A percentile compares a stretch with the other conserved stretches of the same genome.
Evolutionary conservation across 139 green algal species (phyloP).

Genomic region (Chloropicon primus): DNA sequence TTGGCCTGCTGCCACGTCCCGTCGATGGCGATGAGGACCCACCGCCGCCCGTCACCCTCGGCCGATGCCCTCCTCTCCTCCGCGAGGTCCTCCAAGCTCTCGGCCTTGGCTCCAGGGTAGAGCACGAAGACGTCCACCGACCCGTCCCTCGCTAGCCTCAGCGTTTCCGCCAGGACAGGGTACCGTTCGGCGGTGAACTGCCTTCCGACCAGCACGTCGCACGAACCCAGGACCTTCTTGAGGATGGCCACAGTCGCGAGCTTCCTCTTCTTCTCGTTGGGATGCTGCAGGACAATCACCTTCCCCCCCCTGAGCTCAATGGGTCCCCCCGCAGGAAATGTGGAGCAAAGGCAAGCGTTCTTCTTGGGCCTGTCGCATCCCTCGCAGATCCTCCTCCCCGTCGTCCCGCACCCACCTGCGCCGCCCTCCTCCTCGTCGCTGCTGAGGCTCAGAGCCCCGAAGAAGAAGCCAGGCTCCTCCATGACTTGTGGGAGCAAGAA

Average conservation of each 20-base stretch:
- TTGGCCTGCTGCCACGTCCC: conserved; percentile 31
- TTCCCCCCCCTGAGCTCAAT: too few species aligned
- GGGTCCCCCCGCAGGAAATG: too few species aligned
- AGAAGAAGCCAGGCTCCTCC: too few species aligned
- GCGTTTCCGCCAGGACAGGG: not conserved
- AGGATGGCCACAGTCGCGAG: not conserved
- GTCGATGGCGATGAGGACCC: conserved; percentile 26
- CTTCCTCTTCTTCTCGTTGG: not conserved
- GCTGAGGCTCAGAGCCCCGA: too few species aligned
- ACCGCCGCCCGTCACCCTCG: not conserved
- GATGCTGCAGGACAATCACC: not conserved
- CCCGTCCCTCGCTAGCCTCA: not conserved
- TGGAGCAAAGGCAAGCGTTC: too few species aligned
- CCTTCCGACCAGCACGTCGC: not conserved
- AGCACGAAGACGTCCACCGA: not conserved
- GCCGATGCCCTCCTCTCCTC: not conserved
- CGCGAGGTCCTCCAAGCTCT: not conserved
- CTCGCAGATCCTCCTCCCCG: too few species aligned
- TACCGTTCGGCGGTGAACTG: not conserved
- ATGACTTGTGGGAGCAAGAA: too few species aligned
- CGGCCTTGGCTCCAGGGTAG: not conserved
- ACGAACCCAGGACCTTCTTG: not conserved
- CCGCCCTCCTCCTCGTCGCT: too few species aligned
- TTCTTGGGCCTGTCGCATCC: too few species aligned
- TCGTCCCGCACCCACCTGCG: too few species aligned